Evolutionary conservation across 495 filamentous ascomycete species (phyloP), one percentile per base, ranked within the genome.

Genomic region (Hyaloscypha bicolor): DNA sequence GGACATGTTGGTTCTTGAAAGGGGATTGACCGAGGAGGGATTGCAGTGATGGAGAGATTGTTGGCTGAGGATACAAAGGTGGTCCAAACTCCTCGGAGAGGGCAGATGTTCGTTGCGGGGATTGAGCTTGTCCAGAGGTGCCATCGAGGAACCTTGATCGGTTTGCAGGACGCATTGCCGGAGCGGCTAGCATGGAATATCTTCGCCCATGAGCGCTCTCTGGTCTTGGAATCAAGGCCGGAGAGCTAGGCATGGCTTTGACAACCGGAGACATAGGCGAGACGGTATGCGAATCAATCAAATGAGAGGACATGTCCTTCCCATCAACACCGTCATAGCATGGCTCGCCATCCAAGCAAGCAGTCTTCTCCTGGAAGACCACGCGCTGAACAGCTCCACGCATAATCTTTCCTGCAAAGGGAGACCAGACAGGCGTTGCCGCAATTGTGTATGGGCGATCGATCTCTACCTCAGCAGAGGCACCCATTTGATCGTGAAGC

Each of bases 1-100:
- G 77, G 35, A 99, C 89, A 74, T 97, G 91, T 64, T 90, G 85
- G 66, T 88, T 84, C 76, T 93, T 96, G 84, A 98, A 97, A 2
- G 88, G 83, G 21, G 93, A 96, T 31, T 85, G 86, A 32, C 89
- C 83, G 19, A 99, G 84, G 56, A 97, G 83, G 60, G 92, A 83
- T 19, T 85, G 82, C 37, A 94, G 79, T 0, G 85, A 84, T 31
- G 82, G 82, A n/a, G 86, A 86, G 21, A 82, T 72, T 62, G 74
- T 69, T 65, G 86, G 79, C 35, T 76, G 64, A 66, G 55, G 29
- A 65, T 69, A 60, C 74, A 79, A 72, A 37, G 73, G 57, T 9
- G 74, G 82, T 3, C 80, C 81, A 60, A 89, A 79, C 11, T 89
- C 87, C 45, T 85, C 82, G 4, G 76, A 69, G 12, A 75, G 59